Conservation (phyloP, 2,329 filamentous ascomycete species). For the Fusarium decemcellulare region DNA sequence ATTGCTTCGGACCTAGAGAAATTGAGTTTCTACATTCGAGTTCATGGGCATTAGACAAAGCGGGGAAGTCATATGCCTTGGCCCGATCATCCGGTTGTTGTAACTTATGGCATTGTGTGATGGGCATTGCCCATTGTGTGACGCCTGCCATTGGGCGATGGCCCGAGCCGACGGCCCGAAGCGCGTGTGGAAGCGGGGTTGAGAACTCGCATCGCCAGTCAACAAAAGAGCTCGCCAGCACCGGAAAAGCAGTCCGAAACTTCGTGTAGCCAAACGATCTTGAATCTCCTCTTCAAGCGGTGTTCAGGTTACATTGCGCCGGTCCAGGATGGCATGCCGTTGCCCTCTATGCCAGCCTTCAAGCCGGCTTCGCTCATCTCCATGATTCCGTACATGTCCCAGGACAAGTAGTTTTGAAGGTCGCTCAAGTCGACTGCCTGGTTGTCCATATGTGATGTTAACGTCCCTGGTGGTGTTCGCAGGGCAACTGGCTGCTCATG, state of each 20-base stretch:
- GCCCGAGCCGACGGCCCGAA: constrained; percentile 38
- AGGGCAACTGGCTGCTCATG: constrained; percentile 54
- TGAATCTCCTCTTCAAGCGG: neutral
- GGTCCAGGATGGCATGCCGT: constrained; percentile 50
- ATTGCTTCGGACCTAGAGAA: neutral
- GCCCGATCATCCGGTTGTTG: neutral
- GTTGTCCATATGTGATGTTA: constrained; percentile 50
- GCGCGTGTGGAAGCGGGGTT: constrained; percentile 3
- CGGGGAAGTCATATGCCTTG: neutral
- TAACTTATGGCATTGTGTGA: constrained; percentile 31
- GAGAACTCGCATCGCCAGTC: constrained; percentile 10
- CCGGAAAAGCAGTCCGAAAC: neutral
- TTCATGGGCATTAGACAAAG: neutral
- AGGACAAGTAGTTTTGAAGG: constrained; percentile 56
- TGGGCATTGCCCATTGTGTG: constrained; percentile 10
- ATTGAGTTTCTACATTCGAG: neutral
- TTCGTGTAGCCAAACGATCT: neutral
- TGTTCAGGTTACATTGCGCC: constrained; percentile 34
- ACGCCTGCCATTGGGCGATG: constrained; percentile 30
- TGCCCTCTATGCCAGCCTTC: constrained; percentile 54
- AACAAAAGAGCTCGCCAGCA: neutral
- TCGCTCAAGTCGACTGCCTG: constrained; percentile 56
- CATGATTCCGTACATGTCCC: constrained; percentile 59
- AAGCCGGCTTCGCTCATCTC: constrained; percentile 56
- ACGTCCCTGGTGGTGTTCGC: constrained; percentile 38